phyloP scores from a whole-genome alignment of 208 protist genomes.

The Trypanosoma mega region DNA sequence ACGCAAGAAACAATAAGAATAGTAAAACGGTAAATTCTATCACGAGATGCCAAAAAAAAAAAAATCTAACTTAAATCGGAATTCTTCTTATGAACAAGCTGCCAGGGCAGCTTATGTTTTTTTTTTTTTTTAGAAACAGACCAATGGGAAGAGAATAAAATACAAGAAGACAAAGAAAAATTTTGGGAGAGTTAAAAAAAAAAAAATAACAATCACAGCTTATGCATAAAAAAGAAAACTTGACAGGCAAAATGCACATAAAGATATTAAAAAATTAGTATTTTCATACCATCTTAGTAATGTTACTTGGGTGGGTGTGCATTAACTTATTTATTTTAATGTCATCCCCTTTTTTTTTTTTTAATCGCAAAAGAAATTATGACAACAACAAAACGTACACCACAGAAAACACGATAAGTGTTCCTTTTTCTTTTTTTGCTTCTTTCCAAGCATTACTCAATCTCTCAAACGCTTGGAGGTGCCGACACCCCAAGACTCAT shows the following conservation, averaged over 20 bases:
- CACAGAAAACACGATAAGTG: neutral
- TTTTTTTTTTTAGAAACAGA: neutral
- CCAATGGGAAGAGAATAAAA: neutral
- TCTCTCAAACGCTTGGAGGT: constrained; percentile 66
- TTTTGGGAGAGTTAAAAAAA: constrained; percentile 12
- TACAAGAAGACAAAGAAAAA: constrained; percentile 14
- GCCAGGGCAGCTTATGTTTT: too few relatives aligned
- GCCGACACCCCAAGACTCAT: constrained; percentile 76
- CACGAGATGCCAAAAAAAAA: too few relatives aligned
- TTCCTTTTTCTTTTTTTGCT: neutral
- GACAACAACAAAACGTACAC: neutral
- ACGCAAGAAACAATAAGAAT: too few relatives aligned
- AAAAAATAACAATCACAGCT: constrained; percentile 1
- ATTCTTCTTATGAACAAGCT: too few relatives aligned
- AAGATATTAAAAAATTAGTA: too few relatives aligned
- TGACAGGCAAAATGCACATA: too few relatives aligned
- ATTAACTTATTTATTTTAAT: too few relatives aligned
- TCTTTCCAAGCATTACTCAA: neutral
- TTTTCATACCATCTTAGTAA: too few relatives aligned
- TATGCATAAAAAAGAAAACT: too few relatives aligned
- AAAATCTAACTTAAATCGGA: too few relatives aligned
- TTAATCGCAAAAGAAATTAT: constrained; percentile 24
- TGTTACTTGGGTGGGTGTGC: too few relatives aligned
- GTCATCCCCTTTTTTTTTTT: constrained; percentile 21
- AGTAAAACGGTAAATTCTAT: too few relatives aligned